Evolutionary conservation across 495 filamentous ascomycete species (phyloP), one percentile per base, ranked within the genome.

Genomic region (Friedmanniomyces simplex): DNA sequence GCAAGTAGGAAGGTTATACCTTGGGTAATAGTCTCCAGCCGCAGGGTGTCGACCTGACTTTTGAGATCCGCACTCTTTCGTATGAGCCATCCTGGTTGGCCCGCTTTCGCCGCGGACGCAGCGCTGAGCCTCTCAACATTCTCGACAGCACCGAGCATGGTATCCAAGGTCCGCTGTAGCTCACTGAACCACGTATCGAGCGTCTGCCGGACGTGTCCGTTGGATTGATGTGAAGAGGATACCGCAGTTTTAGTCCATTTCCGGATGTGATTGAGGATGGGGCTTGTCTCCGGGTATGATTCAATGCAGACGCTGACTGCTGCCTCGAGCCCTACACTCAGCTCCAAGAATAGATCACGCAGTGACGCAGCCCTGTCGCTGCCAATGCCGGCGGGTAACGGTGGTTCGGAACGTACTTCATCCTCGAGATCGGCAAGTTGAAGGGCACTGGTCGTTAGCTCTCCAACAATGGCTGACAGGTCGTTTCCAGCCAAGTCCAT

Each of bases 121-220:
- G 34, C 24, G 63, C 47, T 52, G 7, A 60, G 54, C 42, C 59
- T 48, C 30, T 64, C 60, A 1, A 70, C 55, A 57, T 70, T 63
- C 49, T 73, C 69, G 45, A 68, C 58, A 8, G 69, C 57, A 14
- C 58, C 68, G 2, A 73, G 65, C 5, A 70, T 65, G 6, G 50
- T 20, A 53, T 73, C 69, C 42, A 61, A 36, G 2, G 20, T 43
- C 5, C 20, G 18, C 11, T 56, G 39, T 20, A 56, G 24, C 14
- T 52, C 26, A 18, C 26, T 25, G 1, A 47, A 18, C 58, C 58
- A 61, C 22, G 11, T 7, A 12, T 34, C 3, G 1, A 16, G 24
- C 12, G 13, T 60, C 12, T 20, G 28, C 12, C 10, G 25, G 4
- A 37, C n/a, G 32, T 53, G 51, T n/a, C 32, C 51, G 48, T 51